Conservation (phyloP, 1,139 yeast species). For the Saccharomycopsis phalli region DNA sequence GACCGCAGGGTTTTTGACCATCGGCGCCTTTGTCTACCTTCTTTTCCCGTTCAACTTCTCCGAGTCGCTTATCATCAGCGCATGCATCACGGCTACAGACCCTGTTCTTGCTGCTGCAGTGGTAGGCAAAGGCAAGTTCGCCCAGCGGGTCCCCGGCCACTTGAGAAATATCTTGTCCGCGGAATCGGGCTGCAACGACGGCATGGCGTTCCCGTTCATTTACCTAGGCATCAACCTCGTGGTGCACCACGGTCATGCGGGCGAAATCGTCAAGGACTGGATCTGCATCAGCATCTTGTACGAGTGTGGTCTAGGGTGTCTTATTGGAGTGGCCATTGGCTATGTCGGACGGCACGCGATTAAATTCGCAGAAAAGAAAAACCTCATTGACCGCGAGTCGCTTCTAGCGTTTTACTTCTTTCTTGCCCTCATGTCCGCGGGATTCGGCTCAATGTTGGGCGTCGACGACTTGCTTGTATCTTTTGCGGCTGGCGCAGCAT, state of each 20-base stretch:
- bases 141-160: slow-evolving; percentile 96
- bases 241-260: slow-evolving; percentile 53
- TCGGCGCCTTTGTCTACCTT: slow-evolving; percentile 78
- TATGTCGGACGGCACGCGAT: slow-evolving; percentile 64
- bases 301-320: slow-evolving; percentile 79
- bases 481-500: slow-evolving; percentile 93
- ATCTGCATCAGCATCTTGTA: slow-evolving; percentile 70
- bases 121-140: slow-evolving; percentile 95
- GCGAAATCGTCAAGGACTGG: slow-evolving; percentile 78
- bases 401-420: slow-evolving; percentile 86
- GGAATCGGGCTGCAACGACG: slow-evolving; percentile 96
- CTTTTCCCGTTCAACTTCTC: slow-evolving; percentile 74
- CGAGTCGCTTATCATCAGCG: slow-evolving; percentile 72
- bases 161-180: slow-evolving; percentile 82
- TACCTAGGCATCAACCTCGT: slow-evolving; percentile 65
- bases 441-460: slow-evolving; percentile 86
- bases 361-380: slow-evolving; percentile 65
- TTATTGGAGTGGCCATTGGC: slow-evolving; percentile 76
- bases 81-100: slow-evolving; percentile 96
- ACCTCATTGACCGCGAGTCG: slow-evolving; percentile 85
- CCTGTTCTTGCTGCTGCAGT: slow-evolving; percentile 98
- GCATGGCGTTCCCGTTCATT: slow-evolving; percentile 96
- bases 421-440: slow-evolving; percentile 82
- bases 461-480: slow-evolving; percentile 89
- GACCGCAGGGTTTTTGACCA: slow-evolving; percentile 89